Evolutionary conservation across 1,284 basidiomycete genomes (phyloP), one percentile per base, ranked within the genome.

Genomic region (Apiotrichum veenhuisii): DNA sequence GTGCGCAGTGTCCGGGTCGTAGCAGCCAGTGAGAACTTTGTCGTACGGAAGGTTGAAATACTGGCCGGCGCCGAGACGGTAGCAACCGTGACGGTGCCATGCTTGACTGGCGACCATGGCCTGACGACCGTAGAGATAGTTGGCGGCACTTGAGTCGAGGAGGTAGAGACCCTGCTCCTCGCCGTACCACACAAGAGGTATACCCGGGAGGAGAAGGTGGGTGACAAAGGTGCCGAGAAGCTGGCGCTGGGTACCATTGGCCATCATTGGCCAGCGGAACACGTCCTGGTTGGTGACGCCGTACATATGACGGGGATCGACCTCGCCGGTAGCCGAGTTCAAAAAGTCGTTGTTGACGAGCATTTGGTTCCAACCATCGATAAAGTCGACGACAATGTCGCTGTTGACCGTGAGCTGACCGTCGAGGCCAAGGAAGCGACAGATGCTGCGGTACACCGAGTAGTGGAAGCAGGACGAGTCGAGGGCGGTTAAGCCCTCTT

Each of bases 11-110:
- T 87, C 90, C 65, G 87, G 85, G 70, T 94, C 89, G 55, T 86
- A 68, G 71, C 91, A 95, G 51, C 90, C 91, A 25, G 89, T 79
- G 36, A 90, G 73, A 8, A 87, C 79, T 65, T 84, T 85, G 58
- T 88, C 86, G 61, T 93, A 80, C 2, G 87, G 87, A 82, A 92
- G 88, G 74, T 92, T 88, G 81, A 85, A 94, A 78, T 91, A 94
- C 70, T 94, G 91, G 60, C 84, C 82, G 5, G 91, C 92, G 30
- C 91, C 91, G 38, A 93, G 83, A 53, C 81, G 82, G 77, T 94
- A 94, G 75, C 91, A 94, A 12, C 91, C 91, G 71, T 95, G 91
- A 41, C 87, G 84, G 73, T 91, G 87, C 91, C 91, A 95, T 0
- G 91, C 91, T 49, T 79, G 84, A 68, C 82, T 90, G 50, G 83